Evolutionary conservation across 2,329 filamentous ascomycete genomes (phyloP), one percentile per base, ranked within the genome.

Genomic region (Zasmidium citrigriseum): DNA sequence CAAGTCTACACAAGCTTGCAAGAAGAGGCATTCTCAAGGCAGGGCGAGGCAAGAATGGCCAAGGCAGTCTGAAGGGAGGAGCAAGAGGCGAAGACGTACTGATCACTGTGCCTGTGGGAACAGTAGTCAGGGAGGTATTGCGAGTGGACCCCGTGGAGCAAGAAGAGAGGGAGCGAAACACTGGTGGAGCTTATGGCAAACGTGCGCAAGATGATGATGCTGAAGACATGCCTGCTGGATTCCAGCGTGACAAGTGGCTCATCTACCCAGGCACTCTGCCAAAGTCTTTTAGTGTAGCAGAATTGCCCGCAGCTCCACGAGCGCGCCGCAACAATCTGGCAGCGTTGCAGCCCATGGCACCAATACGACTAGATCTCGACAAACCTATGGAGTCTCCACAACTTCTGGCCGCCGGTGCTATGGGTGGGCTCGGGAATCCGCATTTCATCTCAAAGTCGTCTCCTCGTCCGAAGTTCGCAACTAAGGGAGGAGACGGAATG

Each of bases 371-470:
- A 22, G 82, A 84, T 66, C 71, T 84, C 48, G 80, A 82, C 50
- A 82, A 86, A 50, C 90, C 90, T 0, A 96, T 95, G 76, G 86
- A 91, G 4, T 84, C 86, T 48, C 95, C 95, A 0, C 87, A 97
- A 64, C 80, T 99, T 22, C 84, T 99, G 11, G 90, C 91, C 1
- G 89, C 91, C 0, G 95, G 95, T 7, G 93, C 91, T 4, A 84
- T 96, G 60, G 95, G 95, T 9, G 95, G 95, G 0, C 76, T 97
- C 7, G 95, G 95, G 11, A 99, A 99, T 70, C 91, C 95, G 4
- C 92, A 97, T 73, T 99, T 98, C 70, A 85, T 90, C 27, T 89
- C 90, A 3, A 88, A 88, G 55, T 83, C 86, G n/a, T 83, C 86
- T 51, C 84, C 86, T 2, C 83, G 89, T 45, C 95, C 95, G 0